These are phyloP conservation scores for Didymella sp. DNA, from an alignment of 2,329 filamentous ascomycete species.

Conservation along the genomic window DNA sequence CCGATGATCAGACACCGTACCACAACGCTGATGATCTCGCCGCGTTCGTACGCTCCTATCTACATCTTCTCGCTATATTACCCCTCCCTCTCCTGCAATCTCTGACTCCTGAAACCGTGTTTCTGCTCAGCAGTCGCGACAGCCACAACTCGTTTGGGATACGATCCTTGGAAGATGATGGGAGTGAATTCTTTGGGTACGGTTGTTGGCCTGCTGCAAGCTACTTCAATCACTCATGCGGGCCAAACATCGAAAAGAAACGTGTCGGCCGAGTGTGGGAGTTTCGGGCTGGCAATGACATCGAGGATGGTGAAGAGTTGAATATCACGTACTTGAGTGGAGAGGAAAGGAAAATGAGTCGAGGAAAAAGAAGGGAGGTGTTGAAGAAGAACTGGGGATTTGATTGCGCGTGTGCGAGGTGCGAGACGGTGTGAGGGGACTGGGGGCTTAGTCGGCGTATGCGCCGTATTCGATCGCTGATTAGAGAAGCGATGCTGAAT, in stretches of 20 bases:
- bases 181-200: constrained; percentile 58
- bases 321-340: constrained; percentile 59
- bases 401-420: constrained; percentile 53
- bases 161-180: constrained; percentile 53
- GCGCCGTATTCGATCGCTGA: neutral
- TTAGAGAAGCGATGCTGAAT: neutral
- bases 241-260: constrained; percentile 53
- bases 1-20: constrained; percentile 53
- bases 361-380: constrained; percentile 47
- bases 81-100: constrained; percentile 45
- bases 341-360: constrained; percentile 52
- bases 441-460: neutral
- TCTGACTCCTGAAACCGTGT: constrained; percentile 46
- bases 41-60: constrained; percentile 50
- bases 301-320: constrained; percentile 52
- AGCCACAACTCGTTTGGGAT: constrained; percentile 59
- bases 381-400: constrained; percentile 56
- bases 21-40: constrained; percentile 50
- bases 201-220: constrained; percentile 56
- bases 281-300: constrained; percentile 48
- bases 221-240: constrained; percentile 59
- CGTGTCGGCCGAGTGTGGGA: constrained; percentile 52
- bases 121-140: constrained; percentile 49
- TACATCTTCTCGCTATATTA: constrained; percentile 53
- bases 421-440: constrained; percentile 26